Percentiles rank a stretch among this genome's conserved stretches.
These are phyloP conservation scores for Saccharomyces hybrid DNA, from an alignment of 1,139 yeast genomes.

Conservation along the genomic window DNA sequence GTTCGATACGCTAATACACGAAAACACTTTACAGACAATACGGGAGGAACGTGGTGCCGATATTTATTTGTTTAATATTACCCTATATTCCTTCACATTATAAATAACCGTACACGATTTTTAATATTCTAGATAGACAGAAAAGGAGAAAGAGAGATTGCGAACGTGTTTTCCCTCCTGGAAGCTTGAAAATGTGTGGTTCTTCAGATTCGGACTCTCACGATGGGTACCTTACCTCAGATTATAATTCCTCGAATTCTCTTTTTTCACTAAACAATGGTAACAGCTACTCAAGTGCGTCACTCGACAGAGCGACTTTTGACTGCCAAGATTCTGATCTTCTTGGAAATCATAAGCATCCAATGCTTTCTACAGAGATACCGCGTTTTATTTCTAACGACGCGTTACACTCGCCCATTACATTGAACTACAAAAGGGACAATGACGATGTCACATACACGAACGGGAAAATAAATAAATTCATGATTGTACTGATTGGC, in stretches of 20 bases:
- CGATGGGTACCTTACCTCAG: constrained; percentile 5
- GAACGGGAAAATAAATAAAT: constrained; percentile 23
- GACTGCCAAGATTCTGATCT: constrained; percentile 12
- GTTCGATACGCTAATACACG: background rate
- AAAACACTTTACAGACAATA: background rate
- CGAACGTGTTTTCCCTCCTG: background rate
- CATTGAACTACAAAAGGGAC: background rate
- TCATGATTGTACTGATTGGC: constrained; percentile 51
- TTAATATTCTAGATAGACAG: background rate
- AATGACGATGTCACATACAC: background rate
- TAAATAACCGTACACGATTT: background rate
- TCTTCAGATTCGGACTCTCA: background rate
- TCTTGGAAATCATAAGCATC: constrained; percentile 3
- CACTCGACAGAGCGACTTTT: constrained; percentile 10
- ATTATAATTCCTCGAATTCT: constrained; percentile 20
- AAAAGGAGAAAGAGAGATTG: background rate
- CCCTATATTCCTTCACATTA: background rate
- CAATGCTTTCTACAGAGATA: constrained; percentile 2
- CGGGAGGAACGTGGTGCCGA: background rate
- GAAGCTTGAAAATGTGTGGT: background rate
- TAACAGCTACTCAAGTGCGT: constrained; percentile 9
- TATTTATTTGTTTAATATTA: background rate
- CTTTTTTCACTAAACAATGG: constrained; percentile 12
- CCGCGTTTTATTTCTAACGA: constrained; percentile 5
- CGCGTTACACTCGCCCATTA: background rate